These are phyloP conservation scores for Syncephalastrum racemosum DNA, from an alignment of 371 early-diverging fungal species.

Conservation along the genomic window DNA sequence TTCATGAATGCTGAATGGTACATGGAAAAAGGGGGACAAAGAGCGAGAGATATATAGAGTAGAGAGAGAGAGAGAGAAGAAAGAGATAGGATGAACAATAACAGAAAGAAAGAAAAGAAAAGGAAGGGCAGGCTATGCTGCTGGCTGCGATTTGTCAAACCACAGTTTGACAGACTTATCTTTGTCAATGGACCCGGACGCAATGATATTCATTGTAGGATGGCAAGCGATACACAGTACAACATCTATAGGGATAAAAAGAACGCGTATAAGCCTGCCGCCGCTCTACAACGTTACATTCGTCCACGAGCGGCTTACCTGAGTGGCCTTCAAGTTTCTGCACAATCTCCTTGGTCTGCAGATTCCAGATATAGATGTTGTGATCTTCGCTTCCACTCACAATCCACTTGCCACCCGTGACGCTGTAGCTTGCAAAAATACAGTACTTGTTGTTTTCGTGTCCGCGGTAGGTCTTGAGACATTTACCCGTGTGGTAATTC, in stretches of 20 bases:
- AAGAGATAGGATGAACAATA: background rate
- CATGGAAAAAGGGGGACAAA: too few relatives aligned
- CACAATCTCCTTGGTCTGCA: conserved; percentile 92
- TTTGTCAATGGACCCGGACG: conserved; percentile 89
- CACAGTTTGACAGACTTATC: conserved; percentile 92
- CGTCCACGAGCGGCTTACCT: conserved; percentile 48
- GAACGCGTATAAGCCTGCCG: background rate
- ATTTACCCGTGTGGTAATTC: conserved; percentile 92
- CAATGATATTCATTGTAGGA: conserved; percentile 93
- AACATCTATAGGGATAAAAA: conserved; percentile 77
- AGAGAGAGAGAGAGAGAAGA: conserved; percentile 1
- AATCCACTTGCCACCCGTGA: conserved; percentile 95
- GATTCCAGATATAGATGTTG: conserved; percentile 92
- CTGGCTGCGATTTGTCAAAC: conserved; percentile 58
- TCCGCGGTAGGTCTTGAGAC: conserved; percentile 91
- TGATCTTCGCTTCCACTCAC: conserved; percentile 95
- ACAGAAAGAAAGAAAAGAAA: background rate
- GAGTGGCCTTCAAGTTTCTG: conserved; percentile 91
- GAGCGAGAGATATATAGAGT: conserved; percentile 1
- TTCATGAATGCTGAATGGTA: too few relatives aligned
- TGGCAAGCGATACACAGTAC: conserved; percentile 95
- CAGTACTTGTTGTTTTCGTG: conserved; percentile 92
- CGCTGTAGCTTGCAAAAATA: conserved; percentile 89
- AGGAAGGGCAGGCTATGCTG: conserved; percentile 11
- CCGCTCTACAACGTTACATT: background rate